Evolutionary conservation across 306 rosid genomes (phyloP).

Genomic region (Myrica gale): DNA sequence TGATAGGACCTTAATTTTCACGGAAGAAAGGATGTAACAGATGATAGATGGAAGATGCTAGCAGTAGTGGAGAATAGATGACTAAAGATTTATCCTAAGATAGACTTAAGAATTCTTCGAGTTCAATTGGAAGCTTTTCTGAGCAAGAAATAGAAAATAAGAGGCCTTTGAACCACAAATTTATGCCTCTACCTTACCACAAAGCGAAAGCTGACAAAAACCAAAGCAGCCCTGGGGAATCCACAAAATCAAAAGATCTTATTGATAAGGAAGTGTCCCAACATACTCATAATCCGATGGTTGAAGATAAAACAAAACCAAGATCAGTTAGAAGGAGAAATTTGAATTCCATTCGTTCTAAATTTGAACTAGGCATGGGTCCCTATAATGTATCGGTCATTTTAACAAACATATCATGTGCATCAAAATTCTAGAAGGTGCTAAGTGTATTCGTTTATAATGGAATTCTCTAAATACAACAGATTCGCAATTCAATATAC

Average conservation of each 20-base stretch:
- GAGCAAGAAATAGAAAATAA: slow-evolving; percentile 52
- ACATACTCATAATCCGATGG: slow-evolving; percentile 10
- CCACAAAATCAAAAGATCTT: slow-evolving; percentile 13
- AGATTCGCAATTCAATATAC: no score
- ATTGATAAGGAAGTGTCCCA: slow-evolving; percentile 30
- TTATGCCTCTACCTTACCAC: slow-evolving; percentile 65
- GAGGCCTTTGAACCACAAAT: slow-evolving; percentile 38
- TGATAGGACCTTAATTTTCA: slow-evolving; percentile 16
- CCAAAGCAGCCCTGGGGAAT: slow-evolving; percentile 30
- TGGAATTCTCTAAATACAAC: no score
- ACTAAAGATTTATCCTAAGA: slow-evolving; percentile 50
- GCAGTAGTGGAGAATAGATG: slow-evolving; percentile 55
- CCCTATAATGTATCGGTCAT: no score
- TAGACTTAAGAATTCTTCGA: slow-evolving; percentile 37
- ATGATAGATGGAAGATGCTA: slow-evolving; percentile 31
- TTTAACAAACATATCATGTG: no score
- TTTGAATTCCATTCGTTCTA: slow-evolving; percentile 28
- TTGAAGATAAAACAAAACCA: slow-evolving; percentile 45
- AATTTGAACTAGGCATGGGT: no score
- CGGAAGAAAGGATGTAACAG: slow-evolving; percentile 28
- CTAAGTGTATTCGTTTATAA: no score
- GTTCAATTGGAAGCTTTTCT: slow-evolving; percentile 47
- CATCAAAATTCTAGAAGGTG: no score
- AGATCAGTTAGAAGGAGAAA: slow-evolving; percentile 61
- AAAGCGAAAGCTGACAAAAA: slow-evolving; percentile 36